Conservation (phyloP, 2,329 filamentous ascomycete genomes). For the Cucurbitaria berberidis region DNA sequence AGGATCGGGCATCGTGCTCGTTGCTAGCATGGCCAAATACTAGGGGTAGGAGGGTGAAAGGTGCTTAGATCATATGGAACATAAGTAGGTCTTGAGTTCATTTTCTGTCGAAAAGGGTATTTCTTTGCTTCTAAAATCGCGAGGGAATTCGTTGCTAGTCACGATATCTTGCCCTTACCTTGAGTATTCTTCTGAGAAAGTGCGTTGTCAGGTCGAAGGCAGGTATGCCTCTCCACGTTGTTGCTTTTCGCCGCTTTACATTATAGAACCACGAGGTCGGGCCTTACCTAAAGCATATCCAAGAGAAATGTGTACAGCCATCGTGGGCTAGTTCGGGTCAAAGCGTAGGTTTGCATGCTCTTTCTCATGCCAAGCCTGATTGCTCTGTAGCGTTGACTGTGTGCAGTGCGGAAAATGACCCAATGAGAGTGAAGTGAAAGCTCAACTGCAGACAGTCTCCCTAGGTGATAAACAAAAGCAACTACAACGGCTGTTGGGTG, state of each 20-base stretch:
- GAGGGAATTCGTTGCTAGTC: not conserved
- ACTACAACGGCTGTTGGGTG: slow-evolving; percentile 7
- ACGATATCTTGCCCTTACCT: not conserved
- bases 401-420: slow-evolving; percentile 1
- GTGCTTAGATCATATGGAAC: slow-evolving; percentile 14
- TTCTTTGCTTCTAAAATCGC: not conserved
- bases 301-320: not conserved
- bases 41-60: slow-evolving; percentile 17
- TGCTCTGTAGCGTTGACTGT: not conserved
- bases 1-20: slow-evolving; percentile 7
- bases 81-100: not conserved
- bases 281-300: not conserved
- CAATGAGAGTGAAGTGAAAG: slow-evolving; percentile 3
- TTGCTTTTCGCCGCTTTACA: not conserved
- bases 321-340: not conserved
- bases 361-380: no score
- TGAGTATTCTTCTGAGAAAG: not conserved
- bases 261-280: not conserved
- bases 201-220: not conserved
- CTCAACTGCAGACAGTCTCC: not conserved
- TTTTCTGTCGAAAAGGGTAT: not conserved
- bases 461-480: slow-evolving; percentile 17
- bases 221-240: not conserved
- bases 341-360: not conserved
- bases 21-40: slow-evolving; percentile 11